Evolutionary conservation across 164 flowering plant species (phyloP), one percentile per base, ranked within the genome.

Genomic region (Vitis cinerea): DNA sequence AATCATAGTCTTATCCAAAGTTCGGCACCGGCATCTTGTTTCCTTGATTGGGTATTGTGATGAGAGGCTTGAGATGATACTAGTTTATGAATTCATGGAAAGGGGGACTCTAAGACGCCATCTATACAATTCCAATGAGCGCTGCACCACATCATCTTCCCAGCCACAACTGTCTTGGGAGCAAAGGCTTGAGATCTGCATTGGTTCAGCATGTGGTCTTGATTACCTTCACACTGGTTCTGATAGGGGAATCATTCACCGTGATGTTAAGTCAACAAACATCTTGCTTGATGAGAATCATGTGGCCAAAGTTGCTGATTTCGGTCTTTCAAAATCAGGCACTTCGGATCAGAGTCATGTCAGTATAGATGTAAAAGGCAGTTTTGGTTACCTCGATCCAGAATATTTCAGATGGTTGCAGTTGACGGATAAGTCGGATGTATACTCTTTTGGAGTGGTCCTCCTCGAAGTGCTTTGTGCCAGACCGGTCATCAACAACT

Each of bases 151-250:
- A 31, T 31, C 6, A 7, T 0, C 44, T 31, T 7, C 44, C 12
- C 17, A 0, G 23, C 23, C 68, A 12, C 4, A 31, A 17, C 23
- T 65, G 44, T 51, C 68, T 17, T 65, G 68, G 68, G 51, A 51
- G 68, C 68, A 65, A 29, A 65, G 68, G 58, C 68, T 65, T 8
- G 68, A 65, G 58, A 65, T 65, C 8, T 65, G 68, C 15, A 65
- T 65, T 14, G 68, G 68, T 7, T 50, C 68, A 8, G 68, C 68
- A 12, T 3, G 52, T 29, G 68, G 68, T 29, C 57, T 65, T 29
- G 57, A 65, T 29, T 65, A 65, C 57, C 68, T 65, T 23, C 68
- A 65, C 11, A 65, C 47, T 13, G 51, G 67, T 23, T 47, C 67
- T 8, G 57, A 17, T 7, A 17, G n/a, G n/a, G 68, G 58, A 13